A percentile compares a stretch with the other conserved stretches of the same genome.
These are phyloP conservation scores for Hymenoscyphus infarciens DNA, from an alignment of 2,329 filamentous ascomycete species.

Conservation along the genomic window DNA sequence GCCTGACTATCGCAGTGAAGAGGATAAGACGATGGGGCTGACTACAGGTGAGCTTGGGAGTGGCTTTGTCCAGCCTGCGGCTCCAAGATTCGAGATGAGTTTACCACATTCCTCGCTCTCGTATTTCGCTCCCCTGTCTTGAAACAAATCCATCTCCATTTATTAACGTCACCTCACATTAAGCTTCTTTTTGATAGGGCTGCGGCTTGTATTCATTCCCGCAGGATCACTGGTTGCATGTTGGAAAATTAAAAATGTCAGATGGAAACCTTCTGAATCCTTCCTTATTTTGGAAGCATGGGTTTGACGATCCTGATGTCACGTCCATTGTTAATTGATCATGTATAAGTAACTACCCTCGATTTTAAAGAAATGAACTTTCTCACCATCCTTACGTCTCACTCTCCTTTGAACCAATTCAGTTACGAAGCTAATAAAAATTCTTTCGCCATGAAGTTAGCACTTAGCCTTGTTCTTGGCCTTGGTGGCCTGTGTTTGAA, in stretches of 20 bases:
- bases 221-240: not conserved
- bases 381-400: not conserved
- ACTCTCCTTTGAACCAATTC: not conserved
- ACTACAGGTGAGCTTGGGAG: not conserved
- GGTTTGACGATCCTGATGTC: not conserved
- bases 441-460: not conserved
- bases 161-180: not conserved
- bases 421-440: not conserved
- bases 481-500: slow-evolving; percentile 1
- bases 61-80: not conserved
- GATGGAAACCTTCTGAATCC: not conserved
- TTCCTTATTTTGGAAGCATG: not conserved
- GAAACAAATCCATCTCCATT: not conserved
- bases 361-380: not conserved
- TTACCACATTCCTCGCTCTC: no score
- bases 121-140: not conserved
- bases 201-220: not conserved
- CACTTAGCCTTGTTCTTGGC: slow-evolving; percentile 3
- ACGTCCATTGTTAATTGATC: not conserved
- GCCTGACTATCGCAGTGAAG: not conserved
- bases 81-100: not conserved
- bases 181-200: not conserved
- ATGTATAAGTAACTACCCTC: not conserved
- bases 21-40: not conserved
- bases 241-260: not conserved